These are phyloP conservation scores for Ceratocystis albifundus DNA, from an alignment of 2,329 filamentous ascomycete genomes.

Conservation along the genomic window DNA sequence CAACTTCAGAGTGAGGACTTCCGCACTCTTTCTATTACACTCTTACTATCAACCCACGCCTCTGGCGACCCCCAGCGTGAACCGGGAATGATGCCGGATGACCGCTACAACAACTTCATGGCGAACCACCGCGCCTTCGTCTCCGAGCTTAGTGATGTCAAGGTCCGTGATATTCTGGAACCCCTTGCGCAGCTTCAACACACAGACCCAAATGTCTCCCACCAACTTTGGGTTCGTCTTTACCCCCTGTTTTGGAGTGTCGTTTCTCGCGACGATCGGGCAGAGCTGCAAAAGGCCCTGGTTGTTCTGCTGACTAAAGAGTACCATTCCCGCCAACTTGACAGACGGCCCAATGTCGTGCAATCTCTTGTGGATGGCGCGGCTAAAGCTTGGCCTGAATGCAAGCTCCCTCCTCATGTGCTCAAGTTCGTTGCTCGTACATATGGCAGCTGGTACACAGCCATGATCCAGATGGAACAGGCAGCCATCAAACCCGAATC, in stretches of 20 bases:
- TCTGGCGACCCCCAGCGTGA: constrained; percentile 48
- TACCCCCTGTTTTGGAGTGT: constrained; percentile 94
- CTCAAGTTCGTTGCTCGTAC: constrained; percentile 90
- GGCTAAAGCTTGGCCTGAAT: constrained; percentile 70
- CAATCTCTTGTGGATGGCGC: constrained; percentile 83
- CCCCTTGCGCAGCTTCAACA: constrained; percentile 89
- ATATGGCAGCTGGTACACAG: constrained; percentile 97
- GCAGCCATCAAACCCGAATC: constrained; percentile 72
- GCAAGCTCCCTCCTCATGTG: constrained; percentile 89
- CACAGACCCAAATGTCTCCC: constrained; percentile 66
- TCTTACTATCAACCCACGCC: constrained; percentile 60
- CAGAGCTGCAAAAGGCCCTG: constrained; percentile 81
- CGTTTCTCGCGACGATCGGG: constrained; percentile 72
- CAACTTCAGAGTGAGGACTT: constrained; percentile 79
- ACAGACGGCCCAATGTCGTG: constrained; percentile 89
- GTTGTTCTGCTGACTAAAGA: constrained; percentile 88
- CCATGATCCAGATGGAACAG: constrained; percentile 79
- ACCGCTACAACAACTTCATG: constrained; percentile 70
- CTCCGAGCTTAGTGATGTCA: constrained; percentile 70
- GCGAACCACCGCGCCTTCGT: constrained; percentile 71
- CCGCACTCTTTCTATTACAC: constrained; percentile 60
- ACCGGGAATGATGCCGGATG: constrained; percentile 62
- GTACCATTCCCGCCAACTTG: constrained; percentile 86
- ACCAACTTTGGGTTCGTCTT: constrained; percentile 79
- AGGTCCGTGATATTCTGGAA: constrained; percentile 77